These are phyloP conservation scores for Tieghemostelium lacteum DNA, from an alignment of 78 protist genomes.

Conservation along the genomic window DNA sequence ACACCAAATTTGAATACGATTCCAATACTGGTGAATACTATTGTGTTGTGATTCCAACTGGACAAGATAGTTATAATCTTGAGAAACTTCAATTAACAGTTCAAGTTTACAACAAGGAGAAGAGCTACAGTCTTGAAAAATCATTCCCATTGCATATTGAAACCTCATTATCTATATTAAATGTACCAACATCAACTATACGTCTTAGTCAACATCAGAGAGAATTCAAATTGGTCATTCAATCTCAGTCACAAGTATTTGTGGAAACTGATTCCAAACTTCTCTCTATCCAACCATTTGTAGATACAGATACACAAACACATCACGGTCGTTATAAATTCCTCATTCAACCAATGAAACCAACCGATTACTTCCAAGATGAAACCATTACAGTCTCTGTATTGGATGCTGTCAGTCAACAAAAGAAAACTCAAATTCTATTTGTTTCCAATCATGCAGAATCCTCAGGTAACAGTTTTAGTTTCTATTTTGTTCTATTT, in stretches of 20 bases:
- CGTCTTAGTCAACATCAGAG: not conserved
- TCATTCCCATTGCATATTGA: slow-evolving; percentile 35
- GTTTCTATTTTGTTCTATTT: no score
- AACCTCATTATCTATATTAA: slow-evolving; percentile 14
- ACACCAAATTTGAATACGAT: slow-evolving; percentile 13
- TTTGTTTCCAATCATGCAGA: no score
- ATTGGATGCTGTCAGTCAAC: no score
- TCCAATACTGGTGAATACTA: slow-evolving; percentile 3
- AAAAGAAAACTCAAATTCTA: no score
- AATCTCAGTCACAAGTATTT: slow-evolving; percentile 15
- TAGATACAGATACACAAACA: not conserved
- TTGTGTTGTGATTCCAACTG: slow-evolving; percentile 45
- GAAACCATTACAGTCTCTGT: no score
- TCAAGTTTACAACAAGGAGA: slow-evolving; percentile 1
- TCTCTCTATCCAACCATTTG: slow-evolving; percentile 20
- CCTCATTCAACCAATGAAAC: slow-evolving; percentile 21
- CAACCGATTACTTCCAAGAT: no score
- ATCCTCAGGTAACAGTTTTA: no score
- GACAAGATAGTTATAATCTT: not conserved
- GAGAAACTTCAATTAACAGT: slow-evolving; percentile 21
- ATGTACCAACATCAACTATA: not conserved
- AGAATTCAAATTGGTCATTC: not conserved
- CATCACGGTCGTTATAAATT: not conserved
- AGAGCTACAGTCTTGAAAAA: slow-evolving; percentile 5
- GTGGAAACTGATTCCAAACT: slow-evolving; percentile 43